Conservation (phyloP, 2,329 filamentous ascomycete species). For the Dactylellina drechsleri region DNA sequence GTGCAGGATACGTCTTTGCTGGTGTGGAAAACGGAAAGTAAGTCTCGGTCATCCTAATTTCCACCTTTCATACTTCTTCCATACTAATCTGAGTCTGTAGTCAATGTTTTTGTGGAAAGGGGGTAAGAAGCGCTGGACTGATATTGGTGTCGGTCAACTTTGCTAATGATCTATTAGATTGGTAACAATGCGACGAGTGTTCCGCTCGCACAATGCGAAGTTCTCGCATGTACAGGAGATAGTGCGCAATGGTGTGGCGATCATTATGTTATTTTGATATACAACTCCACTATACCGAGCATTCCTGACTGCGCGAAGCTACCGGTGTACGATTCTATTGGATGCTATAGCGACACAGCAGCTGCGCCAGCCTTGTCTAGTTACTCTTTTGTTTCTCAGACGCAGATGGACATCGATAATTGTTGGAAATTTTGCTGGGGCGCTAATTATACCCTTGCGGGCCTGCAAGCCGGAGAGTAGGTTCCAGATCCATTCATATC, state of each 20-base stretch:
- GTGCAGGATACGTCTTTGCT: slow-evolving; percentile 4
- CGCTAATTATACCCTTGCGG: not conserved
- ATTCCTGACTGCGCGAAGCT: slow-evolving; percentile 4
- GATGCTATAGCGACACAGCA: slow-evolving; percentile 1
- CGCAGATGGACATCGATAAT: not conserved
- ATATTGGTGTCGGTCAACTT: no score
- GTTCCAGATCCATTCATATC: not conserved
- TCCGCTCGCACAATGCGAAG: not conserved
- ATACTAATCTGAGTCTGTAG: not conserved
- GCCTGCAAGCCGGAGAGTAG: not conserved
- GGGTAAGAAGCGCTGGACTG: not conserved
- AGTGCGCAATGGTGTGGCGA: not conserved
- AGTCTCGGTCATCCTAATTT: not conserved
- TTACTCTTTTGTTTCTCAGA: not conserved
- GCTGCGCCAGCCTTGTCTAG: not conserved
- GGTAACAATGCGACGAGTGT: not conserved
- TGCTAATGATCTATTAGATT: not conserved
- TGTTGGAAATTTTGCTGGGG: slow-evolving; percentile 11
- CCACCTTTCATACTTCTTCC: no score
- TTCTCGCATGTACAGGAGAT: slow-evolving; percentile 4
- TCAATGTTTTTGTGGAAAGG: slow-evolving; percentile 5
- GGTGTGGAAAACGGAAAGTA: slow-evolving; percentile 12
- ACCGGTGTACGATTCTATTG: not conserved
- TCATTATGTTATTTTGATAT: not conserved
- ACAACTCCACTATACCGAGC: not conserved